phyloP scores from a whole-genome alignment of 495 filamentous ascomycete genomes.

The Viridothelium virens region DNA sequence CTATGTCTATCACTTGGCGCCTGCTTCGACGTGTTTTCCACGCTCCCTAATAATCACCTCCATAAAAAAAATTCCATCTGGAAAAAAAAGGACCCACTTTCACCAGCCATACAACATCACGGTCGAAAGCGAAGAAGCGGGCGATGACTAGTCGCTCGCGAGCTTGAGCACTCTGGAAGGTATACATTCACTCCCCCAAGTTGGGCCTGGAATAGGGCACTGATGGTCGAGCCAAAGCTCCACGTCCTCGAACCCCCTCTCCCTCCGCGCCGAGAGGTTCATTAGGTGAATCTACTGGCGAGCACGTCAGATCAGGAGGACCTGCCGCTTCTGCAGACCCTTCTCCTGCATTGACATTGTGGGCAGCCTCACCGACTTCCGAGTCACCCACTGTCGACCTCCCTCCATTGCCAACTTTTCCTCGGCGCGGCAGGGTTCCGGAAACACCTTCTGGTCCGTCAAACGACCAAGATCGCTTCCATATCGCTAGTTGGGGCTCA shows the following conservation, averaged over 20 bases:
- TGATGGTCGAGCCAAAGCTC: neutral
- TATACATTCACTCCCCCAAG: neutral
- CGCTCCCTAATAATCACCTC: neutral
- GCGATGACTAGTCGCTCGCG: slow-evolving; percentile 9
- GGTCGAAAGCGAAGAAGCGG: neutral
- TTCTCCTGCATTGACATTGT: slow-evolving; percentile 9
- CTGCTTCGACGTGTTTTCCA: slow-evolving; percentile 1
- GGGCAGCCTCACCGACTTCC: slow-evolving; percentile 5
- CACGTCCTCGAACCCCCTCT: slow-evolving; percentile 5
- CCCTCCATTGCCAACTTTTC: neutral
- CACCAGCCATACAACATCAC: neutral
- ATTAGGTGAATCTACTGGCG: neutral
- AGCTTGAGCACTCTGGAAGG: slow-evolving; percentile 6
- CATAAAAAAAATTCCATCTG: neutral
- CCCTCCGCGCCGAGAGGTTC: slow-evolving; percentile 10
- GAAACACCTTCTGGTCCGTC: slow-evolving; percentile 7
- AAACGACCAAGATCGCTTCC: neutral
- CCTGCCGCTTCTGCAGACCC: neutral
- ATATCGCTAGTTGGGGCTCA: slow-evolving; percentile 39
- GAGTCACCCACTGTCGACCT: slow-evolving; percentile 9
- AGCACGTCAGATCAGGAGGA: neutral
- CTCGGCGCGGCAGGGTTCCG: slow-evolving; percentile 3
- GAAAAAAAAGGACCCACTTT: neutral
- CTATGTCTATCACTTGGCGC: neutral
- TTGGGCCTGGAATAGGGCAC: neutral